Base-by-base conservation (phyloP, 1,284 basidiomycete genomes). In the Apiotrichum siamense region DNA sequence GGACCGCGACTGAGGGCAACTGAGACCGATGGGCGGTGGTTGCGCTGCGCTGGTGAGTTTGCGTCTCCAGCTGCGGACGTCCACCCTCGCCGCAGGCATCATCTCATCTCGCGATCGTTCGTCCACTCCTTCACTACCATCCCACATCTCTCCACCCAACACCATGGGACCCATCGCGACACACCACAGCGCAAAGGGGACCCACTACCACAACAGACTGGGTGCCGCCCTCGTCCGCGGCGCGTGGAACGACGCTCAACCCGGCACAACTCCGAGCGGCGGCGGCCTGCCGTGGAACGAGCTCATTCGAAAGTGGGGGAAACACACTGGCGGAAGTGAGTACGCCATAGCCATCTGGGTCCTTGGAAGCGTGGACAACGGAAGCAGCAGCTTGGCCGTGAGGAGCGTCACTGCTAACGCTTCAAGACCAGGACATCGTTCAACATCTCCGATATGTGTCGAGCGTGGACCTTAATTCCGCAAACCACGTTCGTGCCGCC, bases 271-370 rank as follows among this genome's bases (percentile, higher is more conserved):
- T 0, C 80, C 79, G 12, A 82, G 82, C 43, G 84, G 81, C 17
- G 60, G 67, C 0, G 63, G 72, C 9, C 69, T 93, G 26, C 77
- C 82, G 12, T 93, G 89, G 90, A 77, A 80, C 3, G 86, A 90
- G 62, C 79, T 91, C 17, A 74, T 91, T 24, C 79, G 88, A 60
- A 93, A 94, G 70, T 91, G 89, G 78, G 85, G 86, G 63, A 93
- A 92, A 64, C 89, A 93, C 64, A 86, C 84, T 51, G 70, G 70
- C 9, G 70, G 70, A n/a, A 65, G 70, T 71, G 58, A 67, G 73
- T 76, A 23, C 31, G 20, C 36, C 11, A 36, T 36, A 36, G 12
- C n/a, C n/a, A n/a, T n/a, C n/a, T n/a, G n/a, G n/a, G n/a, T n/a
- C n/a, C n/a, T n/a, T n/a, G n/a, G n/a, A n/a, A n/a, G n/a, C n/a